phyloP scores from a whole-genome alignment of 2,329 filamentous ascomycete genomes.

The Paecilomyces niveus region DNA sequence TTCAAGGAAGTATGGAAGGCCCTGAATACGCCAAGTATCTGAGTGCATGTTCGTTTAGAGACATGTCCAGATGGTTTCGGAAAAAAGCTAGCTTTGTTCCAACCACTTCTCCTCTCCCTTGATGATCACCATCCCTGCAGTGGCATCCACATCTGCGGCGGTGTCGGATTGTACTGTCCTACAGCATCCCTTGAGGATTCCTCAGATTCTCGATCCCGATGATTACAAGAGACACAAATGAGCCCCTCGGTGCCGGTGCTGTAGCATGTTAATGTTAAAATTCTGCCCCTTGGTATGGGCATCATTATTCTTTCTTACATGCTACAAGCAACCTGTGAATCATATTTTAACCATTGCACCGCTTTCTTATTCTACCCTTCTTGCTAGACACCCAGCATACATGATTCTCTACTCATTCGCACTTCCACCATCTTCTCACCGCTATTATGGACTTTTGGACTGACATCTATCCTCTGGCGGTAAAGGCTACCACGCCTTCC shows the following conservation, averaged over 20 bases:
- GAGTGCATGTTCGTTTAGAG: background rate
- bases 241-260: background rate
- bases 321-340: background rate
- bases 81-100: background rate
- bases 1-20: background rate
- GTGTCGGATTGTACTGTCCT: background rate
- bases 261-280: background rate
- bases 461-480: background rate
- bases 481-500: background rate
- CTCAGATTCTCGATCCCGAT: background rate
- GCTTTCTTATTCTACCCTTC: background rate
- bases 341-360: background rate
- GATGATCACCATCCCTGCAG: background rate
- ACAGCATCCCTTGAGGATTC: background rate
- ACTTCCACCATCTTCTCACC: background rate
- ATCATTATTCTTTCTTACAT: background rate
- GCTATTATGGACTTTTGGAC: background rate
- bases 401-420: background rate
- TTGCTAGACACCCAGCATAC: background rate
- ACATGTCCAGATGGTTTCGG: background rate
- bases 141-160: background rate
- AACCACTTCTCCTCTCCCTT: background rate
- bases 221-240: background rate
- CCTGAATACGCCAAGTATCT: background rate
- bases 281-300: background rate